These are phyloP conservation scores for Melaleuca quinquenervia DNA, from an alignment of 345 rosid species.

Conservation along the genomic window DNA sequence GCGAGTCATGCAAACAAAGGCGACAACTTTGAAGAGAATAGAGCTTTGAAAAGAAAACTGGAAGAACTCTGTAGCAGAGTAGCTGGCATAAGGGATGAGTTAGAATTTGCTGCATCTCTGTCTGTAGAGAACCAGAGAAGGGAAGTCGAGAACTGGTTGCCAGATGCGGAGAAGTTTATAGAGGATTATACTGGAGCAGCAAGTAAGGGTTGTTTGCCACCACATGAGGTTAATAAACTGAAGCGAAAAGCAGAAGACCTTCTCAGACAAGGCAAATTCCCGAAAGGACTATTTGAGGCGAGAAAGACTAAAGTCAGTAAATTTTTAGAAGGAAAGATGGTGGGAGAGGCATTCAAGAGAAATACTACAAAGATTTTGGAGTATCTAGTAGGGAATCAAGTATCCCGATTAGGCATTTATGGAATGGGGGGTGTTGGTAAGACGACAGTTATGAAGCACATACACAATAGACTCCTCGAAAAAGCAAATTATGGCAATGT, in stretches of 20 bases:
- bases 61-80: too few species aligned
- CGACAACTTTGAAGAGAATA: too few species aligned
- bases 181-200: background rate
- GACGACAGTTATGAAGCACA: background rate
- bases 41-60: too few species aligned
- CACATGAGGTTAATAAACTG: fast-evolving
- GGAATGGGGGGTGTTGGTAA: constrained; percentile 1
- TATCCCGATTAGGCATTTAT: background rate
- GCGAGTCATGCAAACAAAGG: too few species aligned
- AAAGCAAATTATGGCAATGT: background rate
- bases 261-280: fast-evolving
- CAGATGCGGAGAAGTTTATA: too few species aligned
- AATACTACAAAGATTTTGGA: too few species aligned
- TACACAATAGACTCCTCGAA: background rate
- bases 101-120: too few species aligned
- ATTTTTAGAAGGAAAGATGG: background rate
- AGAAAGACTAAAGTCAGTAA: background rate
- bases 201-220: background rate
- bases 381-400: background rate
- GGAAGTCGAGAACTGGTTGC: too few species aligned
- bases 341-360: background rate
- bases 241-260: background rate
- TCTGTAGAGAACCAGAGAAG: too few species aligned
- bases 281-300: background rate
- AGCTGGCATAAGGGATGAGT: too few species aligned